Conservation (phyloP, 257 asterid species). For the Salvia hispanica region DNA sequence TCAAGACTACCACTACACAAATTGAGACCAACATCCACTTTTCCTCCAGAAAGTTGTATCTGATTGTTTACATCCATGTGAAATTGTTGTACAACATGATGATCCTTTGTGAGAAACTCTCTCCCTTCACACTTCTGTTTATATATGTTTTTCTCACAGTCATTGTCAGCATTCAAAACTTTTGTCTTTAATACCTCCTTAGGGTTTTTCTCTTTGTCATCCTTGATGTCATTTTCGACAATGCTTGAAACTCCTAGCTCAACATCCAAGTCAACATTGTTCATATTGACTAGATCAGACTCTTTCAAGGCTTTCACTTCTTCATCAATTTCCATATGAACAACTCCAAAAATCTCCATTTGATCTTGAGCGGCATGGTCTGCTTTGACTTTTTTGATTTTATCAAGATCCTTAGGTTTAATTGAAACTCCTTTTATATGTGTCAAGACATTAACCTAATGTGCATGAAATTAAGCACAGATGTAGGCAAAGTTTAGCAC, state of each 20-base stretch:
- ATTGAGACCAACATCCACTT: slow-evolving; percentile 8
- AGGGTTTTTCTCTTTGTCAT: too few species aligned
- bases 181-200: too few species aligned
- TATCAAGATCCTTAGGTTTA: background rate
- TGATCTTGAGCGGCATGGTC: slow-evolving; percentile 61
- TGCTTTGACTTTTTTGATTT: slow-evolving; percentile 35
- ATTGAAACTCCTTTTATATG: slow-evolving; percentile 48
- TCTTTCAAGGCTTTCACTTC: background rate
- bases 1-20: slow-evolving; percentile 19
- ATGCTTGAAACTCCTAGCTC: too few species aligned
- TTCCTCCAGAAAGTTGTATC: slow-evolving; percentile 9
- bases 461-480: slow-evolving; percentile 15
- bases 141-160: too few species aligned
- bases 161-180: too few species aligned
- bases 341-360: slow-evolving; percentile 30
- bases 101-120: too few species aligned
- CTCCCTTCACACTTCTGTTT: too few species aligned
- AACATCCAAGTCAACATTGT: too few species aligned
- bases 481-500: slow-evolving; percentile 5
- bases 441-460: slow-evolving; percentile 75
- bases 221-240: too few species aligned
- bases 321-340: background rate
- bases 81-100: too few species aligned
- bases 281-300: too few species aligned
- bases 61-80: slow-evolving; percentile 2